Evolutionary conservation across 1,284 basidiomycete genomes (phyloP), one percentile per base, ranked within the genome.

Genomic region (Papiliotrema nemorosa): DNA sequence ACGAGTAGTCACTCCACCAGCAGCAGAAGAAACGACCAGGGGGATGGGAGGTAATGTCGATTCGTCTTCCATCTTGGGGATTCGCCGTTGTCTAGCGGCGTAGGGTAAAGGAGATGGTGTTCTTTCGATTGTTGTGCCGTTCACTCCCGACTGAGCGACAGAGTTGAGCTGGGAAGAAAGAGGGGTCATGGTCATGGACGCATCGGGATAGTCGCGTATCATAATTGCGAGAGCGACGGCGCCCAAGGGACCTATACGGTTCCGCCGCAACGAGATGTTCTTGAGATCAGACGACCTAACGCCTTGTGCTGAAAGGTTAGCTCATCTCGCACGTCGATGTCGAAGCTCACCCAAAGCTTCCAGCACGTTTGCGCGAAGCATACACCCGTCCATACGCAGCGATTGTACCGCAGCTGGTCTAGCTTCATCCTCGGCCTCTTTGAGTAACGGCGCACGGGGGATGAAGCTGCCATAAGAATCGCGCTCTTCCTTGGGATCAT

Each of bases 121-220:
- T 43, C 14, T 86, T 84, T 24, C 22, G n/a, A 47, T n/a, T 29
- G 37, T 26, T 6, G 35, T 21, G 38, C 49, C 37, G 26, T 49
- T 14, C 18, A 83, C 2, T 20, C 27, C 5, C 13, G 35, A 13
- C 81, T 85, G 14, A 81, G 85, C 9, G 77, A 76, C 3, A 79
- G 64, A n/a, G 79, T 78, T 5, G 77, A 80, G 9, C 72, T 51
- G 21, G 77, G 78, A 71, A 56, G 58, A 55, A 55, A 67, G 34
- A 54, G 58, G 50, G 47, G 47, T 64, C 44, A 64, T 72, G 16
- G 64, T 75, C 50, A 69, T 76, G 34, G 64, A 50, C 5, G 74
- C 78, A 62, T 92, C 88, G 3, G 89, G 88, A 66, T 94, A 96
- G 72, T 97, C 92, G 50, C 88, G 84, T 57, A 96, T 90, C 88